Percentiles rank a stretch among this genome's conserved stretches.
phyloP scores from a whole-genome alignment of 2,329 filamentous ascomycete genomes.

The Colletotrichum sansevieriae region DNA sequence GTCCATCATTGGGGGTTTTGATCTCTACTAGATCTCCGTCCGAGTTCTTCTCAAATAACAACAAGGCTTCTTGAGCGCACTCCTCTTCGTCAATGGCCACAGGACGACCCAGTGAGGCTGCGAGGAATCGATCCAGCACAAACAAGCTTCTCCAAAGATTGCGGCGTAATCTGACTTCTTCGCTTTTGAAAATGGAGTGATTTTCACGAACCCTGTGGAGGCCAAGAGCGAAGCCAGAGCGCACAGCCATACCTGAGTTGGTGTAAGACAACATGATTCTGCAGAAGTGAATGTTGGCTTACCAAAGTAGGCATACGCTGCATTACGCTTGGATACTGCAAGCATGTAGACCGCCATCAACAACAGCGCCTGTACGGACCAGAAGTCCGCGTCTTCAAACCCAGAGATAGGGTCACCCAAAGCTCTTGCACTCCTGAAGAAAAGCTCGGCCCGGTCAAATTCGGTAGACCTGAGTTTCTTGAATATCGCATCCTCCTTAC shows the following conservation, averaged over 20 bases:
- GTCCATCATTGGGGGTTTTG: slow-evolving; percentile 47
- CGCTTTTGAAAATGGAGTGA: slow-evolving; percentile 63
- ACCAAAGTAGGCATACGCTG: slow-evolving; percentile 73
- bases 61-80: slow-evolving; percentile 65
- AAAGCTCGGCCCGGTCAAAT: slow-evolving; percentile 69
- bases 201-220: slow-evolving; percentile 70
- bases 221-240: slow-evolving; percentile 72
- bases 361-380: slow-evolving; percentile 73
- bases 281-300: slow-evolving; percentile 43
- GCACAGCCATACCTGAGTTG: slow-evolving; percentile 69
- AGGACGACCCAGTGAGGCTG: slow-evolving; percentile 73
- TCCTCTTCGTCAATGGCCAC: slow-evolving; percentile 73
- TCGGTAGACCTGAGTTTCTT: slow-evolving; percentile 62
- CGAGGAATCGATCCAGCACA: slow-evolving; percentile 73
- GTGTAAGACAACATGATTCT: slow-evolving; percentile 33
- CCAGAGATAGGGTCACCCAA: slow-evolving; percentile 60
- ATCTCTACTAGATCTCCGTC: slow-evolving; percentile 32
- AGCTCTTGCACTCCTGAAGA: slow-evolving; percentile 71
- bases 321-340: slow-evolving; percentile 71
- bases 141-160: slow-evolving; percentile 76
- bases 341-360: slow-evolving; percentile 76
- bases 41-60: slow-evolving; percentile 41
- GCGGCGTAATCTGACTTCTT: slow-evolving; percentile 62
- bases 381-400: slow-evolving; percentile 73
- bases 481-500: slow-evolving; percentile 63